A percentile compares a stretch with the other conserved stretches of the same genome.
phyloP scores from a whole-genome alignment of 352 stramenopile genomes.

The Hyaloperonospora arabidopsidis region DNA sequence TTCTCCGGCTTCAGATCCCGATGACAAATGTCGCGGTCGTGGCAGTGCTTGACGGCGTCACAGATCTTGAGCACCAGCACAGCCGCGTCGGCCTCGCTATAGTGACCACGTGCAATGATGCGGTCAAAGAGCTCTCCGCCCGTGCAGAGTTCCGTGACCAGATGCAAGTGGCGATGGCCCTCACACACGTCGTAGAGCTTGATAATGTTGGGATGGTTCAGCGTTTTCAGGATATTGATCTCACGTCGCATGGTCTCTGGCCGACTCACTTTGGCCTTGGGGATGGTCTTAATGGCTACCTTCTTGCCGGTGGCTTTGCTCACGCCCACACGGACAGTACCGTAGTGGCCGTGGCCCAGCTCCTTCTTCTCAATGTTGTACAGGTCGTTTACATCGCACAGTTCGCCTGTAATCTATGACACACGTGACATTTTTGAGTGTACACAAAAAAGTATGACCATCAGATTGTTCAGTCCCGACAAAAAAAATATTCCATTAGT shows the following conservation, averaged over 20 bases:
- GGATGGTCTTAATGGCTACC: constrained; percentile 98
- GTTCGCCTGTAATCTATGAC: constrained; percentile 68
- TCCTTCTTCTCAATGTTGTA: constrained; percentile 88
- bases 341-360: constrained; percentile 91
- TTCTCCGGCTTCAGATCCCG: constrained; percentile 97
- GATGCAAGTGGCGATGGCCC: constrained; percentile 92
- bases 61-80: constrained; percentile 95
- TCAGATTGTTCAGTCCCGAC: too few species aligned
- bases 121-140: constrained; percentile 94
- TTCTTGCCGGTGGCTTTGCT: constrained; percentile 89
- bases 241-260: constrained; percentile 93
- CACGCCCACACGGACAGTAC: constrained; percentile 93
- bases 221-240: constrained; percentile 86
- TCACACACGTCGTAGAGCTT: constrained; percentile 96
- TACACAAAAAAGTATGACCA: too few species aligned
- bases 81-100: constrained; percentile 95
- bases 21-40: constrained; percentile 96
- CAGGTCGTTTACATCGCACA: constrained; percentile 77
- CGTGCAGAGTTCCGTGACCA: constrained; percentile 97
- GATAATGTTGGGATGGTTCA: constrained; percentile 97
- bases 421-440: too few species aligned
- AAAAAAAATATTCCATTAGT: neutral
- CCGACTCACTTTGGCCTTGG: constrained; percentile 91
- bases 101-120: constrained; percentile 89
- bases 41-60: constrained; percentile 94